These are phyloP conservation scores for Colletotrichum noveboracense DNA, from an alignment of 2,329 filamentous ascomycete species.

Conservation along the genomic window DNA sequence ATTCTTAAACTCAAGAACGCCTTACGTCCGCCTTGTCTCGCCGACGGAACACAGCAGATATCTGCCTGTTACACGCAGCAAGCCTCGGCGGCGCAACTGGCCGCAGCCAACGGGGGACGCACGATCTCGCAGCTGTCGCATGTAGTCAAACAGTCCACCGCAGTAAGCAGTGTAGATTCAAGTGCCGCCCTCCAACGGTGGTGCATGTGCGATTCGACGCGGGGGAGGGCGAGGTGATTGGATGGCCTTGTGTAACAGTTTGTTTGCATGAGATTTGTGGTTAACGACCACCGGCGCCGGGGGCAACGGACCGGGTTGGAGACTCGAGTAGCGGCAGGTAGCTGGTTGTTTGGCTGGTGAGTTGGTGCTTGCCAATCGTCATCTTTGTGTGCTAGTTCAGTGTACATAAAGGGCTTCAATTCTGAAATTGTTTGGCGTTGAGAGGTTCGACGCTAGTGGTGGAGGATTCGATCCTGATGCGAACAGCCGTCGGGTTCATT, in stretches of 20 bases:
- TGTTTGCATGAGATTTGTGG: background rate
- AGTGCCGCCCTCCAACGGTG: background rate
- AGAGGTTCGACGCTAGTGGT: background rate
- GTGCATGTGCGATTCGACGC: background rate
- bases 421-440: background rate
- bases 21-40: no score
- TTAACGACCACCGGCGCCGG: background rate
- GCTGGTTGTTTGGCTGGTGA: background rate
- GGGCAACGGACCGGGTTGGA: background rate
- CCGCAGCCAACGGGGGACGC: background rate
- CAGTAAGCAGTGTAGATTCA: background rate
- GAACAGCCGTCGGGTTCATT: background rate
- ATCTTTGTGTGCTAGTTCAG: background rate
- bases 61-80: no score
- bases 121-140: slow-evolving; percentile 7
- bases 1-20: no score
- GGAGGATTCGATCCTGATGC: background rate
- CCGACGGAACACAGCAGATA: no score
- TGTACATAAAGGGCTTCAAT: background rate
- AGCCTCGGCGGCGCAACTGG: background rate
- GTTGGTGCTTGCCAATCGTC: background rate
- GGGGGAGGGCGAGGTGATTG: background rate
- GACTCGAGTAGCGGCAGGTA: background rate
- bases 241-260: background rate
- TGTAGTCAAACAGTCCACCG: background rate